Evolutionary conservation across 2,329 filamentous ascomycete genomes (phyloP).

Genomic region (Cladosporium sp.): DNA sequence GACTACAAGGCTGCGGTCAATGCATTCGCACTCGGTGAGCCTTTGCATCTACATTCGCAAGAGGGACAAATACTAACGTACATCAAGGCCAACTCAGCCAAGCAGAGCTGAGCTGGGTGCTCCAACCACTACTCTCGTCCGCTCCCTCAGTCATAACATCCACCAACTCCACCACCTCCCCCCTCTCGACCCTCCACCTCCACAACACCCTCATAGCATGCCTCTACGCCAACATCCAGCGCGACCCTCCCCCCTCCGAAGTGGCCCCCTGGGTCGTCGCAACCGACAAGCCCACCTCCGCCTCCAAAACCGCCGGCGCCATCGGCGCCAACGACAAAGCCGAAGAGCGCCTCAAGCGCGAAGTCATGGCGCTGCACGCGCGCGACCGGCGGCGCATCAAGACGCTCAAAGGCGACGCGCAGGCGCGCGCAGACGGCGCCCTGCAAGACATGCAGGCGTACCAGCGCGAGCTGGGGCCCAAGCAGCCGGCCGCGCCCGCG

Average conservation of each 20-base stretch:
- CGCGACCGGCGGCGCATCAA: constrained; percentile 51
- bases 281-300: constrained; percentile 67
- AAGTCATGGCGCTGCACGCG: constrained; percentile 57
- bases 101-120: constrained; percentile 51
- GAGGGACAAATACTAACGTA: neutral
- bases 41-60: neutral
- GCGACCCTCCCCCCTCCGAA: constrained; percentile 53
- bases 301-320: constrained; percentile 51
- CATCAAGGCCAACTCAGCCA: constrained; percentile 52
- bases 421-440: constrained; percentile 13
- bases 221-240: constrained; percentile 52
- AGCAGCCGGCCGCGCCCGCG: constrained; percentile 18
- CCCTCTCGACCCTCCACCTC: constrained; percentile 38
- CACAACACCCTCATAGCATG: constrained; percentile 58
- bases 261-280: constrained; percentile 60
- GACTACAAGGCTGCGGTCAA: constrained; percentile 54
- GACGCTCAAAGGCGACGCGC: constrained; percentile 21
- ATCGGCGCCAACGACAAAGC: constrained; percentile 51
- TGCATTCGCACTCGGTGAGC: constrained; percentile 51
- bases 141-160: constrained; percentile 36
- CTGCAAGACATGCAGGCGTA: constrained; percentile 24
- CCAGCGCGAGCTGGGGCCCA: constrained; percentile 23
- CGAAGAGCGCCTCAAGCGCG: constrained; percentile 57
- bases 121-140: constrained; percentile 49
- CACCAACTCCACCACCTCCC: constrained; percentile 14